Percentiles rank a stretch among this genome's conserved stretches.
These are phyloP conservation scores for Alternaria triticimaculans DNA, from an alignment of 2,329 filamentous ascomycete genomes.

Conservation along the genomic window DNA sequence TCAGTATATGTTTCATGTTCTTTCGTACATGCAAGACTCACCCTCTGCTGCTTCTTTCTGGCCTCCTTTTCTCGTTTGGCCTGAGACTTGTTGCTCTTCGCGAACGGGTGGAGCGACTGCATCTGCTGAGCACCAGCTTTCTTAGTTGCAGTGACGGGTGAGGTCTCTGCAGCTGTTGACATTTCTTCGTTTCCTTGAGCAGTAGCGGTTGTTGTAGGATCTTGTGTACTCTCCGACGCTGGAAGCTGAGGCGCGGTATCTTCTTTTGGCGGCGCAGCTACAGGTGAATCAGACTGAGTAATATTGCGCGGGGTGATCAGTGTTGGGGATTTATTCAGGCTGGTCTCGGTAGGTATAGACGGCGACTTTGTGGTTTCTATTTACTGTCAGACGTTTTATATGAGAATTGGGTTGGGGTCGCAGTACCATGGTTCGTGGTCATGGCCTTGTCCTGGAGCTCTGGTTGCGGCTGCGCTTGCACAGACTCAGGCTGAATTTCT, in stretches of 20 bases:
- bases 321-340: neutral
- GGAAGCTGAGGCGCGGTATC: neutral
- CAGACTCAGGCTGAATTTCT: slow-evolving; percentile 24
- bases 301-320: neutral
- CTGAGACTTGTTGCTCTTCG: slow-evolving; percentile 35
- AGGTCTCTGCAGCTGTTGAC: neutral
- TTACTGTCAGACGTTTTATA: neutral
- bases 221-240: neutral
- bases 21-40: neutral
- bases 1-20: neutral
- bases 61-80: slow-evolving; percentile 43
- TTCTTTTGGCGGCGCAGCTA: neutral
- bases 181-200: neutral
- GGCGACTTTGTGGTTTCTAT: neutral
- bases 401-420: neutral
- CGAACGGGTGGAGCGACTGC: slow-evolving; percentile 39
- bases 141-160: slow-evolving; percentile 13
- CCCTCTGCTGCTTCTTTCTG: slow-evolving; percentile 46
- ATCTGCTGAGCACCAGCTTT: slow-evolving; percentile 36
- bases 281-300: neutral
- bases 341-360: neutral
- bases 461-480: slow-evolving; percentile 3
- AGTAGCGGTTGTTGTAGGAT: neutral
- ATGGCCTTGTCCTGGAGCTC: neutral
- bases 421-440: slow-evolving; percentile 8